phyloP scores from a whole-genome alignment of 345 rosid species.

The Brassica juncea region DNA sequence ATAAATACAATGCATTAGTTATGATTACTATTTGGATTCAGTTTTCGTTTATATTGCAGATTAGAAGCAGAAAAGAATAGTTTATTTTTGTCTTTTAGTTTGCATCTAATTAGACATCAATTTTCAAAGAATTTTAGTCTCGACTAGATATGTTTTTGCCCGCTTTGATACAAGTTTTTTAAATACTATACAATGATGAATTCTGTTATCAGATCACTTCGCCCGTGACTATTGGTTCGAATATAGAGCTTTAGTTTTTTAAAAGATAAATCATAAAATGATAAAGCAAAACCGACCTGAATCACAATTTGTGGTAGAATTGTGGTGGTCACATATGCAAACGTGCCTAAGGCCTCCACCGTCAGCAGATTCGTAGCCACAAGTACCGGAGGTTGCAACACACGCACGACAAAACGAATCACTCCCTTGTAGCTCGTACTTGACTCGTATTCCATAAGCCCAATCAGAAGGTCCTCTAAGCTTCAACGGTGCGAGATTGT shows the following conservation, averaged over 20 bases:
- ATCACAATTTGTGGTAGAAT: constrained; percentile 86
- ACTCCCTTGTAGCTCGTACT: constrained; percentile 69
- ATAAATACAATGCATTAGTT: too few species aligned
- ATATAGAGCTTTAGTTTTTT: neutral
- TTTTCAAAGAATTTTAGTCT: neutral
- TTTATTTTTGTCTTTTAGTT: too few species aligned
- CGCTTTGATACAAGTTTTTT: neutral
- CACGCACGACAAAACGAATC: constrained; percentile 77
- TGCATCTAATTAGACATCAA: neutral
- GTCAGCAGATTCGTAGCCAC: constrained; percentile 59
- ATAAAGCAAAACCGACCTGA: constrained; percentile 45
- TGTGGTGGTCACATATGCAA: constrained; percentile 68
- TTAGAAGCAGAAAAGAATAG: too few species aligned
- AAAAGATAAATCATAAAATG: neutral
- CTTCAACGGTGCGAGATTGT: constrained; percentile 68
- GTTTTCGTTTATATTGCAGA: too few species aligned
- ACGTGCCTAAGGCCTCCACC: constrained; percentile 67
- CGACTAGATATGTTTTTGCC: neutral
- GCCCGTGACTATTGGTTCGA: neutral
- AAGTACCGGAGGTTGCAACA: constrained; percentile 80
- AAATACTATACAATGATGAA: neutral
- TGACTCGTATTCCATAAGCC: constrained; percentile 79
- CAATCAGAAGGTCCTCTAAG: constrained; percentile 55
- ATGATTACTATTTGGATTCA: too few species aligned
- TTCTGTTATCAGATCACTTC: neutral